Base-by-base conservation (phyloP, 192 early-diverging fungal species). In the Dissophora ornata region DNA sequence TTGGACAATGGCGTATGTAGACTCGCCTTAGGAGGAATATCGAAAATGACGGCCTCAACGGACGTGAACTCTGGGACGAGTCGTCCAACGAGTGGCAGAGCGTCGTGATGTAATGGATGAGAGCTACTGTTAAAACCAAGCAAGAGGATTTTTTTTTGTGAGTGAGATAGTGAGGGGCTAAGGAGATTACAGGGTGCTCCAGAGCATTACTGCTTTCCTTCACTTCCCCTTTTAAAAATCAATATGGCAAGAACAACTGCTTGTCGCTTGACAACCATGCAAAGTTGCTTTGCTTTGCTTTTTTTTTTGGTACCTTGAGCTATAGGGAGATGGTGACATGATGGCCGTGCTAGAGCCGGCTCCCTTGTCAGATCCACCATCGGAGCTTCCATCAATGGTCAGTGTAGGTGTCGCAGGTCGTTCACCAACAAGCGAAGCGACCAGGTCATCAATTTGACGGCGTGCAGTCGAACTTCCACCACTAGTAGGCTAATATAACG, bases 401-500 rank as follows among this genome's bases (percentile, higher is more conserved):
- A 54, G n/a, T 4, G 67, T 67, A 10, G 68, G 59, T 13, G 86
- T 81, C 15, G 70, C 38, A 13, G 80, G 58, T 33, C 84, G 79
- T 40, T 93, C 91, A 19, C 95, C 95, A 10, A 97, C 87, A 32
- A 97, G 84, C 21, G 91, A 90, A 26, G 89, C 86, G 10, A 98
- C 94, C 15, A 98, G 83, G 21, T 94, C 93, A 65, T 98, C 94
- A 40, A 97, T 52, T 84, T 88, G 68, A 86, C 79, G 71, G n/a
- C 71, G 71, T 18, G 62, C 32, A 54, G 34, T 49, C 13, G 41
- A n/a, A 28, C 36, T 45, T 65, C 62, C 62, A 28, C 30, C 24
- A 32, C 53, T 57, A 38, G 16, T 49, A 42, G 55, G 56, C 53
- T 55, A 34, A 22, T 60, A 47, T 21, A 21, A 38, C 36, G 36